Evolutionary conservation across 1,139 yeast species (phyloP), one percentile per base, ranked within the genome.

Genomic region (Pichia sp.): DNA sequence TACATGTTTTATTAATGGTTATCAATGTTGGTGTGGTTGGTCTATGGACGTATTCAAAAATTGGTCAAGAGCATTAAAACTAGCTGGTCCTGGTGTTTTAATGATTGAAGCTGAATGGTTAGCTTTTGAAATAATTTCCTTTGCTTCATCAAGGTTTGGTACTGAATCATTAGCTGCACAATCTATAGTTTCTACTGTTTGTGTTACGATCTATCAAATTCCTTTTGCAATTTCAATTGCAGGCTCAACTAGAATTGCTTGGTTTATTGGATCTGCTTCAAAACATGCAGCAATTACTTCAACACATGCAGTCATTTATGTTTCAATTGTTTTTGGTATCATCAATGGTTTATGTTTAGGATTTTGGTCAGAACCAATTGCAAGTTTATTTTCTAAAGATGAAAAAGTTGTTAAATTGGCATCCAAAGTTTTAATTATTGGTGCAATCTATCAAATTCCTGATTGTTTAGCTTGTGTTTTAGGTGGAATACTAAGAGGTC

Each of bases 151-250:
- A 5, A 68, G 69, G 50, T 76, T 79, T 51, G 84, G 91, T 24
- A 78, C 87, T 2, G 70, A 68, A 8, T 75, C 75, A 1, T 65
- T 83, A 47, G 91, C 87, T 13, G 82, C 89, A 0, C 89, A 83
- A 60, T 76, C 85, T 6, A 76, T 83, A 36, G 75, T 81, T 20
- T 69, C 85, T 10, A 80, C 91, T 0, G 70, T 83, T 9, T 78
- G 84, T 54, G 79, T 80, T 6, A 64, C 82, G 35, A 65, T 80
- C 25, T 83, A 81, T 55, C 91, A 83, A 58, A 66, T 82, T 15
- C 89, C 91, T 6, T 80, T 81, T 63, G 86, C 89, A 1, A 68
- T 81, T 38, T 75, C 85, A 7, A 80, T 83, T 38, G 86, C 88
- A 4, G 73, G 85, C 1, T 77, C 88, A 11, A 81, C 91, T 0